Percentiles rank a stretch among this genome's conserved stretches.
Conservation (phyloP, 257 asterid species). For the Anisodus acutangulus region DNA sequence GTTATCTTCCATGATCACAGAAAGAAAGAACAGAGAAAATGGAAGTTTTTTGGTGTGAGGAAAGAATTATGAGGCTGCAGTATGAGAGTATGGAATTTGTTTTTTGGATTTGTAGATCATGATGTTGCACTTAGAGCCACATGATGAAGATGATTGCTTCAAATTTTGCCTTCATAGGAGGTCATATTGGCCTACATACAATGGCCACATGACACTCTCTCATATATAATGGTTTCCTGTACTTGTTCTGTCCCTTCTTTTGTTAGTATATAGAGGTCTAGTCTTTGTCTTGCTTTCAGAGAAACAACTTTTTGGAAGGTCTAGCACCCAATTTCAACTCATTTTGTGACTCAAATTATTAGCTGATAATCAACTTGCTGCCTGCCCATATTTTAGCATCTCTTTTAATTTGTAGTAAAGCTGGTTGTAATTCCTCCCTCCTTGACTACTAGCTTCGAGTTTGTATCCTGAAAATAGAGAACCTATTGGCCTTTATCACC, state of each 20-base stretch:
- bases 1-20: constrained; percentile 45
- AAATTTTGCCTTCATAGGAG: constrained; percentile 25
- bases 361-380: constrained; percentile 27
- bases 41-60: neutral
- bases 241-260: constrained; percentile 45
- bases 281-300: constrained; percentile 54
- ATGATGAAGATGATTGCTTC: constrained; percentile 34
- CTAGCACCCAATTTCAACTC: constrained; percentile 36
- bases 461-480: neutral
- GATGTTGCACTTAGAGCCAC: constrained; percentile 34
- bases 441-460: neutral
- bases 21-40: constrained; percentile 4
- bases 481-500: neutral
- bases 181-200: constrained; percentile 25
- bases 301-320: constrained; percentile 43
- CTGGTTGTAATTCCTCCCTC: neutral
- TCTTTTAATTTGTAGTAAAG: neutral
- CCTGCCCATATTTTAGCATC: constrained; percentile 32
- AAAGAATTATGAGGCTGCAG: constrained; percentile 21
- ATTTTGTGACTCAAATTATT: constrained; percentile 37
- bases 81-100: constrained; percentile 23
- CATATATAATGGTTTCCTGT: constrained; percentile 37
- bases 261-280: constrained; percentile 44
- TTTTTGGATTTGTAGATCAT: constrained; percentile 20
- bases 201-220: constrained; percentile 18